Evolutionary conservation across 78 protist species (phyloP), one percentile per base, ranked within the genome.

Genomic region (Diacronema lutheri): DNA sequence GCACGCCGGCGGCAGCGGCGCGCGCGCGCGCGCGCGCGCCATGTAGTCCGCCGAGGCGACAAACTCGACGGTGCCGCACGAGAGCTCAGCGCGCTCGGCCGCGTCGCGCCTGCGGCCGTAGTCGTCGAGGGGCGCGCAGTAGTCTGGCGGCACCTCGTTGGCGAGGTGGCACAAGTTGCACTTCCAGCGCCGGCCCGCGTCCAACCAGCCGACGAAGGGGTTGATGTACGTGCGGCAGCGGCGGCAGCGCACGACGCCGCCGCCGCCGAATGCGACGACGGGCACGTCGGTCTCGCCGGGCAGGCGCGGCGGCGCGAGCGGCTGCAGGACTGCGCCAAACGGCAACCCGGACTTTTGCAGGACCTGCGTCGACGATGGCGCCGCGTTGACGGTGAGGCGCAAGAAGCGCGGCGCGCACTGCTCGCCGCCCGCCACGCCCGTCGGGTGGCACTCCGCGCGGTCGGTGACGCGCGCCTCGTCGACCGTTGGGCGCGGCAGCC

Each of bases 41-140:
- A 78, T 65, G 85, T 92, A 93, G 35, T 90, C 91, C 46, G 87
- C 50, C 0, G 95, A 81, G n/a, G 93, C 93, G 13, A 81, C 69
- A 68, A 87, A 74, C 83, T 93, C 96, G 72, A 89, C 87, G 4
- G 91, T 11, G 84, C 94, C 90, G 16, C 7, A 56, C 62, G 11
- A 55, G 29, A 93, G 93, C 89, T 93, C 96, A 21, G 88, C 87
- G 11, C 90, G 89, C 84, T 80, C 85, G 4, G 35, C 26, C 40
- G 77, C 11, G 85, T 94, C 96, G 7, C 65, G 86, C 50, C 94
- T 90, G 35, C 44, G 20, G 50, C 93, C 93, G 31, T n/a, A 0
- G 35, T 66, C 71, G 78, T 93, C 96, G 50, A 90, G 88, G 31
- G 62, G 62, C 89, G 90, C 84, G 56, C 68, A 89, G 89, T 93